Evolutionary conservation across 1,284 basidiomycete species (phyloP).

Genomic region (Coniferiporia sulphurascens): DNA sequence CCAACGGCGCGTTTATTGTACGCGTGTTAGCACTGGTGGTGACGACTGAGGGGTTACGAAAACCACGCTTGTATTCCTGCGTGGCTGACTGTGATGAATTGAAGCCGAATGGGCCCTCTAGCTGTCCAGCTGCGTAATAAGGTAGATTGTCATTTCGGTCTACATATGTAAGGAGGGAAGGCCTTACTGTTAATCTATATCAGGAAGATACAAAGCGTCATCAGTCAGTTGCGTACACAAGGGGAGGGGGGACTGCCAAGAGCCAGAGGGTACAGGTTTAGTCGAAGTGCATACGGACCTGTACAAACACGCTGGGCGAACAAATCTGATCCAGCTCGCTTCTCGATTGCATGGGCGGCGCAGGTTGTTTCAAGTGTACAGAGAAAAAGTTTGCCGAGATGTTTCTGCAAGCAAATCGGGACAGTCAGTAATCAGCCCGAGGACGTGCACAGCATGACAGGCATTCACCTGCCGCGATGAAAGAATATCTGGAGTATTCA

Average conservation of each 20-base stretch:
- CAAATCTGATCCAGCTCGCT: not conserved
- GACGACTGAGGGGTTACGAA: conserved; percentile 9
- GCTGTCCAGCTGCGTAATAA: not conserved
- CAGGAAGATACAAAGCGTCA: not conserved
- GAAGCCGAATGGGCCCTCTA: not conserved
- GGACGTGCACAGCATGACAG: not conserved
- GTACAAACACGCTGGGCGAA: not conserved
- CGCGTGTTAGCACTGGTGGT: conserved; percentile 6
- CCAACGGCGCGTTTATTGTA: not conserved
- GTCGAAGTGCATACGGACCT: not conserved
- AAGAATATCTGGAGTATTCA: not conserved
- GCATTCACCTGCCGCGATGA: not conserved
- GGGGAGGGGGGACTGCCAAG: not conserved
- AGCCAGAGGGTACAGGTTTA: not conserved
- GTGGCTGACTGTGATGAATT: conserved; percentile 1
- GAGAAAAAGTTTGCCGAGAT: not conserved
- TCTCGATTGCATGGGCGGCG: not conserved
- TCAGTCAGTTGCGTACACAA: not conserved
- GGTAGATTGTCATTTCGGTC: too few relatives aligned
- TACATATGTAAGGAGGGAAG: too few relatives aligned
- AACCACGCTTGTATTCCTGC: not conserved
- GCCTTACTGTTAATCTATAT: too few relatives aligned
- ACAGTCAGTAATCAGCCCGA: not conserved
- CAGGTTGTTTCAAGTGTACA: not conserved
- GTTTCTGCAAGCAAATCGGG: not conserved